phyloP scores from a whole-genome alignment of 1,139 yeast genomes.

The Hanseniaspora uvarum region DNA sequence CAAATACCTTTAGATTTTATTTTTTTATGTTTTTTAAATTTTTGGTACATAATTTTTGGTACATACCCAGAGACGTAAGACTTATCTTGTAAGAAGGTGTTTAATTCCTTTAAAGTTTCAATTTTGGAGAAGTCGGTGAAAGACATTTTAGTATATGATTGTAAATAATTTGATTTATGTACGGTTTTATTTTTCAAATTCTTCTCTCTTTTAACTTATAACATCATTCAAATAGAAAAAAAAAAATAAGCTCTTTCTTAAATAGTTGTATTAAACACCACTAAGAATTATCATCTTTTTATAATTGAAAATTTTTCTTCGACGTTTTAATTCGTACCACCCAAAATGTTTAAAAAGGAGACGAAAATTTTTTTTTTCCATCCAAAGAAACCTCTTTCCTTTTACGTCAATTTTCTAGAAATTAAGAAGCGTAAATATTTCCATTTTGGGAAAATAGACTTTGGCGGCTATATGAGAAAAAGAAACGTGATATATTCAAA shows the following conservation, averaged over 20 bases:
- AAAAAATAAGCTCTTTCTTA: neutral
- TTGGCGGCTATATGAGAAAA: neutral
- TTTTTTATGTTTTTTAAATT: neutral
- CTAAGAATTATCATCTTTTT: too few relatives aligned
- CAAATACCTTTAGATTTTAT: neutral
- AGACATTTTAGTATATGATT: conserved; percentile 40
- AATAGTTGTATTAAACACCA: too few relatives aligned
- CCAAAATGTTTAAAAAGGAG: neutral
- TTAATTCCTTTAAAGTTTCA: conserved; percentile 74
- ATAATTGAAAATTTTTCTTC: neutral
- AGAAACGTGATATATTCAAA: neutral
- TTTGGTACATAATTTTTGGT: conserved; percentile 37
- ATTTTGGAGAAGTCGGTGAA: conserved; percentile 70
- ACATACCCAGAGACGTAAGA: conserved; percentile 92
- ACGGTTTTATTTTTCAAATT: neutral
- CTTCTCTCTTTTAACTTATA: neutral
- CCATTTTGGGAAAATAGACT: neutral
- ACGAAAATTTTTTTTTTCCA: neutral
- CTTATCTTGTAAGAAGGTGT: conserved; percentile 81
- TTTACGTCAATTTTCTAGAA: neutral
- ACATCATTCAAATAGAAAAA: neutral
- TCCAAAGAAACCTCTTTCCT: neutral
- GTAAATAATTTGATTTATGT: conserved; percentile 5
- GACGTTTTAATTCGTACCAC: neutral
- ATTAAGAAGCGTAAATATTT: neutral